phyloP scores from a whole-genome alignment of 2,329 filamentous ascomycete genomes.

The Gliomastix tumulicola region DNA sequence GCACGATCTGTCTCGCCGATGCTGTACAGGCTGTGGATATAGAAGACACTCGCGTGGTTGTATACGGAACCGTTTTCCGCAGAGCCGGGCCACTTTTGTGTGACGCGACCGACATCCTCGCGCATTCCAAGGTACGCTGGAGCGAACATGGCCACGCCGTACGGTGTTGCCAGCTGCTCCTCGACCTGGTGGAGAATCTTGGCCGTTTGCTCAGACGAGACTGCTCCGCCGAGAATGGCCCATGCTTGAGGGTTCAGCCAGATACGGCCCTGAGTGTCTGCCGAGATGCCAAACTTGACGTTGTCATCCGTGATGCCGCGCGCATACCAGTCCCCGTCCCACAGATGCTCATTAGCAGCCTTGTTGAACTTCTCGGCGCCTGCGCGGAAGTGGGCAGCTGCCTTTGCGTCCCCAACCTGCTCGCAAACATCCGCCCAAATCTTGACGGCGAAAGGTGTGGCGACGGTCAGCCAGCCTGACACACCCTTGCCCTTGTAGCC shows the following conservation, averaged over 20 bases:
- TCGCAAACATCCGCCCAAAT: constrained; percentile 47
- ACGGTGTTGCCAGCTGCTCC: constrained; percentile 42
- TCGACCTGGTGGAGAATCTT: constrained; percentile 42
- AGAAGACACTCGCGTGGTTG: constrained; percentile 50
- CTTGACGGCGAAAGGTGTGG: constrained; percentile 43
- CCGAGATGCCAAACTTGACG: constrained; percentile 41
- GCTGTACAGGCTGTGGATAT: constrained; percentile 44
- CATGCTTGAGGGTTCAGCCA: constrained; percentile 53
- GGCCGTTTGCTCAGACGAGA: constrained; percentile 28
- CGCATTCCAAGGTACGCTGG: constrained; percentile 48
- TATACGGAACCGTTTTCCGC: constrained; percentile 53
- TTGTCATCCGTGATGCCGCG: constrained; percentile 51
- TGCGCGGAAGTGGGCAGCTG: constrained; percentile 34
- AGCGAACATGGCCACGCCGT: constrained; percentile 48
- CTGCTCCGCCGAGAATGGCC: constrained; percentile 47
- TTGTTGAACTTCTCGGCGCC: constrained; percentile 39
- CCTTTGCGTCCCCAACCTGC: constrained; percentile 26
- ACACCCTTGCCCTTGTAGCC: constrained; percentile 50
- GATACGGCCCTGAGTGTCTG: constrained; percentile 45
- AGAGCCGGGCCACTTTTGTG: constrained; percentile 49
- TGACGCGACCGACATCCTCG: constrained; percentile 51
- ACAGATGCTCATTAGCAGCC: constrained; percentile 43
- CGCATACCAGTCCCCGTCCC: constrained; percentile 50
- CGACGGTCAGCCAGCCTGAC: constrained; percentile 51
- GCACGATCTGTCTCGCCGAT: constrained; percentile 41